Evolutionary conservation across 768 basidiomycete species (phyloP), one percentile per base, ranked within the genome.

Genomic region (Lactarius quietus): DNA sequence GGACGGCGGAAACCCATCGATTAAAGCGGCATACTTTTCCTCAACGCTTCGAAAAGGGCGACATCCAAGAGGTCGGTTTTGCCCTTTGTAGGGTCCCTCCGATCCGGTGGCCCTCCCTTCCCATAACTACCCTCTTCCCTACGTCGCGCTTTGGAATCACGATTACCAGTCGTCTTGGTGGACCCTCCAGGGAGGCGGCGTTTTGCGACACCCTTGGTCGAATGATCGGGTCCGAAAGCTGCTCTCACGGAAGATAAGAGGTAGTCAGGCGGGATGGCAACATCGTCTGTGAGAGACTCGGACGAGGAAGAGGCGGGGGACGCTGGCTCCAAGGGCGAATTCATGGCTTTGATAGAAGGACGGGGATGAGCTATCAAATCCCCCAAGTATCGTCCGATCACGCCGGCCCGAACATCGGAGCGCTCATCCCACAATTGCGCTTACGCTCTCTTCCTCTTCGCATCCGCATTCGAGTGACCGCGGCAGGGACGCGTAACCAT

Each of bases 281-380:
- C 31, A 52, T 58, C 59, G 17, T 64, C 56, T 17, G 64, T 66
- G 18, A 68, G 64, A 2, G 71, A 72, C 57, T 68, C 72, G 20
- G 71, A 56, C 20, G 72, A 72, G 51, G 70, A 72, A n/a, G 68
- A 69, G 7, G 57, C 63, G 14, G 72, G 71, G 28, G 71, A 72
- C 36, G 68, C 69, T 54, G 64, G 67, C 26, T 70, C 70, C 5
- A 62, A 61, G 6, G 72, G 68, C 26, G 71, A 71, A 57, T 70
- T 67, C 70, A 73, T 73, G 62, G 23, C 57, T 41, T 12, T 15
- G 38, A 38, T 38, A 38, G 38, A 14, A 3, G 14, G 38, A 38
- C 15, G 10, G 38, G 14, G 38, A 38, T 36, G 36, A 9, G 8
- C 36, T 9, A 9, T 12, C n/a, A n/a, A n/a, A n/a, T n/a, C n/a